Conservation (phyloP, 805 yeast genomes). For the Yarrowia sp. region DNA sequence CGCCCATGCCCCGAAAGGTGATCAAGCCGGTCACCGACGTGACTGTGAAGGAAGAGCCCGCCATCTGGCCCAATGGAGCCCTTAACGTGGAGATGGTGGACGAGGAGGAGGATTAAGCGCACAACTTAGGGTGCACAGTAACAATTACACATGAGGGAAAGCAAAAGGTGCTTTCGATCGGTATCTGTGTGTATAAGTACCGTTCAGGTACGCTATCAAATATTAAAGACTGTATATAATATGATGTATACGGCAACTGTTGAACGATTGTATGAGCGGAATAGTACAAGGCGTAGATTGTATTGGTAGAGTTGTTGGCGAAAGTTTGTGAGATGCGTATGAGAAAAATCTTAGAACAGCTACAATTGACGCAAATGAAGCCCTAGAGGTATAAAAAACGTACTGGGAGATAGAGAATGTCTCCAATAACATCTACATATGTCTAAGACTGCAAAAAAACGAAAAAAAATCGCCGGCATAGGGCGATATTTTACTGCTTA, state of each 20-base stretch:
- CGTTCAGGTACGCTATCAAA: neutral
- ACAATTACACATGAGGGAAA: too few relatives aligned
- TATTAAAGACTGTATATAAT: slow-evolving; percentile 20
- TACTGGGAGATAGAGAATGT: too few relatives aligned
- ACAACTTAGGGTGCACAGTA: neutral
- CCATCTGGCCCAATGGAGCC: slow-evolving; percentile 70
- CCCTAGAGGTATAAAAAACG: too few relatives aligned
- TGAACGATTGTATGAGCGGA: neutral
- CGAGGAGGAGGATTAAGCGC: slow-evolving; percentile 25
- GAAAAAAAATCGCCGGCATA: neutral
- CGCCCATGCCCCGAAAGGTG: slow-evolving; percentile 64
- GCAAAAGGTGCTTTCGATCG: neutral
- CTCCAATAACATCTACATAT: too few relatives aligned
- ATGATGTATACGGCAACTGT: slow-evolving; percentile 12
- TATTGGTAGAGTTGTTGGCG: too few relatives aligned
- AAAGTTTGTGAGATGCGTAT: too few relatives aligned
- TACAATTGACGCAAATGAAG: too few relatives aligned
- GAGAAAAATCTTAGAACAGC: too few relatives aligned
- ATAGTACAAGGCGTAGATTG: neutral
- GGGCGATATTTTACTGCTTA: neutral
- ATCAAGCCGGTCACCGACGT: slow-evolving; percentile 49
- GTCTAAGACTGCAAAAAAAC: too few relatives aligned
- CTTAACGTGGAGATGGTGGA: slow-evolving; percentile 57
- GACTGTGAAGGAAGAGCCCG: slow-evolving; percentile 54
- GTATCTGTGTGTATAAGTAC: neutral